Percentiles rank a stretch among this genome's conserved stretches.
Conservation (phyloP, 495 filamentous ascomycete species). For the Aspergillus saccharolyticus region DNA sequence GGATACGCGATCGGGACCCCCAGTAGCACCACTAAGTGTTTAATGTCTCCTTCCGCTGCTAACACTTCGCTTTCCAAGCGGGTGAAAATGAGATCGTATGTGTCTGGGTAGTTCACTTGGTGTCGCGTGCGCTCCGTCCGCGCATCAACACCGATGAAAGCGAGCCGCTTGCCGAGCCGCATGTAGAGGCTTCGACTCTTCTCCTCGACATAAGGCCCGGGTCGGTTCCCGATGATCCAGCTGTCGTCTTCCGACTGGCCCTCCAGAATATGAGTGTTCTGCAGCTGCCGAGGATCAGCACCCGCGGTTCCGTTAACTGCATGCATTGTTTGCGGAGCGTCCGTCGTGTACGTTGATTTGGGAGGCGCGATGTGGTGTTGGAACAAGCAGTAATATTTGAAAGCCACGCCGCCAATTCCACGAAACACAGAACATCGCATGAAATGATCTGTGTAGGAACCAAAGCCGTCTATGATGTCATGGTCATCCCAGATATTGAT, state of each 20-base stretch:
- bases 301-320: conserved; percentile 45
- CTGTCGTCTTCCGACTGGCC: conserved; percentile 57
- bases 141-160: conserved; percentile 83
- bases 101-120: conserved; percentile 86
- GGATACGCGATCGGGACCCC: conserved; percentile 95
- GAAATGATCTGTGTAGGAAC: conserved; percentile 87
- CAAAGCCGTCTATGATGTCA: conserved; percentile 88
- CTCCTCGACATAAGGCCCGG: conserved; percentile 77
- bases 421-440: conserved; percentile 90
- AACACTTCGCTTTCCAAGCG: conserved; percentile 62
- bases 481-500: conserved; percentile 96
- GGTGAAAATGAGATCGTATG: conserved; percentile 76
- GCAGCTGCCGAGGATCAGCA: conserved; percentile 60
- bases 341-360: conserved; percentile 74
- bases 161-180: conserved; percentile 77
- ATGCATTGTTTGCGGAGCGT: conserved; percentile 51
- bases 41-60: conserved; percentile 57
- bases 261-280: conserved; percentile 62
- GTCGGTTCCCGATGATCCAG: conserved; percentile 72
- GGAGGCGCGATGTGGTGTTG: conserved; percentile 88
- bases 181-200: conserved; percentile 75
- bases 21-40: conserved; percentile 78
- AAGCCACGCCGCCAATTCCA: conserved; percentile 80
- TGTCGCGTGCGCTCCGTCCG: conserved; percentile 88
- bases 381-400: conserved; percentile 91